Evolutionary conservation across 2,329 filamentous ascomycete genomes (phyloP), one percentile per base, ranked within the genome.

Genomic region (Bipolaris victoriae): DNA sequence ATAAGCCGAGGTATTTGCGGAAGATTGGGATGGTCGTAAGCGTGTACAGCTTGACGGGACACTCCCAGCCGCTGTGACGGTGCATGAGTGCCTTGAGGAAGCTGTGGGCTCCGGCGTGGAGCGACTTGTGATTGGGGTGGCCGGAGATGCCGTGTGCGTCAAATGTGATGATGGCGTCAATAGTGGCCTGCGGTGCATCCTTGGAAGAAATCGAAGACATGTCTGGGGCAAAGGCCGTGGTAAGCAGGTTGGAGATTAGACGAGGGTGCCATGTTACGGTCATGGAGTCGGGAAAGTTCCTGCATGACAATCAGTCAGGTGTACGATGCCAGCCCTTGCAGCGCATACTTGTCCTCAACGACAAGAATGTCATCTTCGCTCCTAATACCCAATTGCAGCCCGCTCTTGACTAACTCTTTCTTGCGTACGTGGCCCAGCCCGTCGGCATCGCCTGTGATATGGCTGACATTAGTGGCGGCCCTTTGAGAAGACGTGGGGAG

Each of bases 41-140:
- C 0, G 91, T 94, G 78, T 98, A 99, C 33, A 99, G 79, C 63
- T 90, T 88, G 26, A 97, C 87, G 3, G 92, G 92, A 66, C 84
- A 86, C 1, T 86, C 79, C 82, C 86, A 90, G 1, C 87, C 89
- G 4, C 84, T 76, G 64, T 86, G 83, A 53, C 84, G 84, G 48
- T 84, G 83, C 76, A 89, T 86, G 49, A 97, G 82, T 7, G 81
- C 77, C 49, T 83, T 79, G 52, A 96, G 76, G 75, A 97, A 98
- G 47, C 84, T 77, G 44, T 86, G 84, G 6, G 92, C 91, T 55
- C 94, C 95, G 75, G 90, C 84, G 79, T 92, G 92, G 7, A 98
- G 85, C 5, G 92, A 92, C 62, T 90, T 90, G 80, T 99, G 95
- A 81, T 99, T 99, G 20, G 92, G 92, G 77, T 99, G 95, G 41